phyloP scores from a whole-genome alignment of 345 rosid species.

The Lepidium africanum region DNA sequence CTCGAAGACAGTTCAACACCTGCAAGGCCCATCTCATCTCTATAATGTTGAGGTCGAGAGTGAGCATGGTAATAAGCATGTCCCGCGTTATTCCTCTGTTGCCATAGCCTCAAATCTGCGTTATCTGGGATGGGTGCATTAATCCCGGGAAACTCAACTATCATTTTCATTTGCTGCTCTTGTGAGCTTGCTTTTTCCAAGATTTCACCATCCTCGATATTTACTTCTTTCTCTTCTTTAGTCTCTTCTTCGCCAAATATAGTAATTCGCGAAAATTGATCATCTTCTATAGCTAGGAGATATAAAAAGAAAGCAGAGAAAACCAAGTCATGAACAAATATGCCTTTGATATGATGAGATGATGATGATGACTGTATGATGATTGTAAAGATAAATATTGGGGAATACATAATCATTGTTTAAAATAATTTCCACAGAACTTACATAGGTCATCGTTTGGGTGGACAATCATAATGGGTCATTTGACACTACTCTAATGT shows the following conservation, averaged over 20 bases:
- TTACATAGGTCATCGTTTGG: not conserved
- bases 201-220: slow-evolving; percentile 68
- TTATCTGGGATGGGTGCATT: slow-evolving; percentile 78
- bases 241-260: slow-evolving; percentile 60
- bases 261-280: slow-evolving; percentile 66
- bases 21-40: slow-evolving; percentile 46
- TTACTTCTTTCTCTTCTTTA: slow-evolving; percentile 41
- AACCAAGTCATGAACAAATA: not conserved
- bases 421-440: too few species aligned
- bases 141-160: slow-evolving; percentile 70
- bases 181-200: slow-evolving; percentile 23
- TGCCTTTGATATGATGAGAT: not conserved
- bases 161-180: slow-evolving; percentile 43
- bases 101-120: slow-evolving; percentile 48
- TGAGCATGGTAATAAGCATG: slow-evolving; percentile 33
- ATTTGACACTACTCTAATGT: not conserved
- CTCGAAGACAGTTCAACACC: slow-evolving; percentile 46
- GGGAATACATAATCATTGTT: too few species aligned
- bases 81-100: slow-evolving; percentile 30
- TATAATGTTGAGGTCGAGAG: slow-evolving; percentile 26
- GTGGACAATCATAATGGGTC: too few species aligned
- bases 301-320: not conserved
- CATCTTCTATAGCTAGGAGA: slow-evolving; percentile 47
- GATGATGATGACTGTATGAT: not conserved
- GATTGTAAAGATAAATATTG: not conserved